phyloP scores from a whole-genome alignment of 2,329 filamentous ascomycete genomes.

The Calonectria henricotiae region DNA sequence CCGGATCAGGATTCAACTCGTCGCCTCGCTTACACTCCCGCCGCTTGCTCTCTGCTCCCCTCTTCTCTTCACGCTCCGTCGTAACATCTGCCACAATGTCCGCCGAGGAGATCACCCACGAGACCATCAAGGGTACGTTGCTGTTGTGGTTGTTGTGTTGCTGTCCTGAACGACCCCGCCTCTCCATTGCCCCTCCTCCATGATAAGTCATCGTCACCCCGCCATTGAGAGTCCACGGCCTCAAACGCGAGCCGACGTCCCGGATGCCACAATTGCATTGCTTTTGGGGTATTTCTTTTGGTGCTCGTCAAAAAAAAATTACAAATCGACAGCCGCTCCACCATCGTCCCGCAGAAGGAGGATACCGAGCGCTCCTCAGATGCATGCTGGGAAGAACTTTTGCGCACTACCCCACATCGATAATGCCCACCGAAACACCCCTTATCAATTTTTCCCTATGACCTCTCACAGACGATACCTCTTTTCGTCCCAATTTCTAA shows the following conservation, averaged over 20 bases:
- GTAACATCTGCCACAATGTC: constrained; percentile 67
- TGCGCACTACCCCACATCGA: constrained; percentile 14
- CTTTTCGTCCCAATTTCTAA: constrained; percentile 33
- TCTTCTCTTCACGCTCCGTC: constrained; percentile 37
- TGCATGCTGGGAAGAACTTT: constrained; percentile 26
- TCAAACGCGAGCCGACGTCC: constrained; percentile 14
- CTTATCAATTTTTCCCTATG: neutral
- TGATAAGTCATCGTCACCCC: constrained; percentile 42
- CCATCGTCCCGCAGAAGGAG: neutral
- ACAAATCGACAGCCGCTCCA: neutral
- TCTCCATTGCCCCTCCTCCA: constrained; percentile 50
- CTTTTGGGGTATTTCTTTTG: neutral
- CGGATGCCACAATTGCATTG: constrained; percentile 6
- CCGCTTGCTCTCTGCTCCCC: constrained; percentile 31
- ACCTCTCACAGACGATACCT: neutral
- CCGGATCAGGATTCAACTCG: constrained; percentile 39
- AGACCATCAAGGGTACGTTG: constrained; percentile 81
- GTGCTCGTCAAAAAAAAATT: neutral
- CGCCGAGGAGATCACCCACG: constrained; percentile 77
- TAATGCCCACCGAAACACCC: constrained; percentile 16
- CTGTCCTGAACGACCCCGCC: constrained; percentile 43
- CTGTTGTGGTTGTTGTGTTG: constrained; percentile 32
- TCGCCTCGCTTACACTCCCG: constrained; percentile 39
- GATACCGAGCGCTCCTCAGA: constrained; percentile 6
- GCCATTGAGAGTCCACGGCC: neutral